Evolutionary conservation across 140 eudicot species (phyloP), one percentile per base, ranked within the genome.

Genomic region (Anethum foeniculum): DNA sequence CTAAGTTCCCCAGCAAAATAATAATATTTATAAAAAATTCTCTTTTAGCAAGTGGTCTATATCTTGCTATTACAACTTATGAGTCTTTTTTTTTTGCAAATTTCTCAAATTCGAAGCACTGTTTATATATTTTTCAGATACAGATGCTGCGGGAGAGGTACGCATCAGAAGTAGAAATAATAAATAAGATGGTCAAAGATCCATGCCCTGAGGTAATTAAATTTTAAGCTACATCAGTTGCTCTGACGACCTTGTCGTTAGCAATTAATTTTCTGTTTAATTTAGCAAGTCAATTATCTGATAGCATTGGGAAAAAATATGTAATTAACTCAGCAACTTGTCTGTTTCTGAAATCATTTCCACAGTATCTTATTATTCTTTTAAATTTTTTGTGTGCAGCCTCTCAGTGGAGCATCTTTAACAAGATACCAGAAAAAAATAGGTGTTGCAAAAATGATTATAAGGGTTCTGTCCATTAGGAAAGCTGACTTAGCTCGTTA

Each of bases 381-480:
- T 67, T n/a, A 25, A 28, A n/a, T 32, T 30, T 14, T 65, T 65
- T 30, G 41, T 30, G 19, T 28, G 23, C 21, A 67, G 74, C 28
- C 34, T 32, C 71, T 3, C 14, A 14, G n/a, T 81, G 34, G n/a
- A 23, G 73, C 48, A 28, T n/a, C 36, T 0, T 28, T 46, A 54
- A 19, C 23, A 2, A 65, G 80, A 16, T 85, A 77, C 5, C 68
- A 73, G 25, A 67, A 16, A 10, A 78, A 36, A 64, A 56, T 21
- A 74, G 14, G 0, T 4, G 44, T 30, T 54, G 25, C 85, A 16
- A 80, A 56, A 47, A 64, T 23, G 30, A 85, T 87, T 48, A 25
- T 77, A 30, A 56, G 34, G 8, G 85, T 87, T 62, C 78, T 87
- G 81, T 28, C 52, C 7, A 43, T 56, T 21, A 1, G 80, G 30